Evolutionary conservation across 352 stramenopile genomes (phyloP).

Genomic region (Peronospora belbahrii): DNA sequence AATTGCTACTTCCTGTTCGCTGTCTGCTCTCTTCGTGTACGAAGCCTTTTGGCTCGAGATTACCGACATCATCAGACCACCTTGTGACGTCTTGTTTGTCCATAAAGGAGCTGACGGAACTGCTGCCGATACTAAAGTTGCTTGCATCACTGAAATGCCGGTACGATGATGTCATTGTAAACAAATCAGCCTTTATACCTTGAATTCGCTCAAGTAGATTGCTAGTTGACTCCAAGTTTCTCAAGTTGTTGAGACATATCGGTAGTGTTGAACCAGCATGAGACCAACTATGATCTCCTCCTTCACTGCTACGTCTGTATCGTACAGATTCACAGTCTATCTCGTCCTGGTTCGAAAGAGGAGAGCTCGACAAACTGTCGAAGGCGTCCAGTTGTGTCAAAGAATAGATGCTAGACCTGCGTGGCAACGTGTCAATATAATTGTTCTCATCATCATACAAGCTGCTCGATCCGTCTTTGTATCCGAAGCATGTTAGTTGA

Average conservation of each 20-base stretch:
- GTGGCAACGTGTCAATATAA: constrained; percentile 16
- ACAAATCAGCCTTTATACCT: constrained; percentile 47
- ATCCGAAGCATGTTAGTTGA: constrained; percentile 14
- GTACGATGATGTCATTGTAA: constrained; percentile 20
- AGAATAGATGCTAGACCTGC: constrained; percentile 47
- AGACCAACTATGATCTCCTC: constrained; percentile 2
- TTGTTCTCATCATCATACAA: constrained; percentile 17
- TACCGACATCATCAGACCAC: not conserved
- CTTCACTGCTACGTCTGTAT: constrained; percentile 5
- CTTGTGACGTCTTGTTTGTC: not conserved
- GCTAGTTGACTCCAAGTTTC: constrained; percentile 16
- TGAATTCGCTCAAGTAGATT: constrained; percentile 45
- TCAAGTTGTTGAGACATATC: constrained; percentile 13
- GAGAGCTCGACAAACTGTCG: constrained; percentile 25
- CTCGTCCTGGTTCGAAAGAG: constrained; percentile 19
- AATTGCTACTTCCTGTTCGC: constrained; percentile 4
- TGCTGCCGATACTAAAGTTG: constrained; percentile 10
- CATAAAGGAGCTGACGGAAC: constrained; percentile 8
- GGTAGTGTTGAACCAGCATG: not conserved
- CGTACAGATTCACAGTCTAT: not conserved
- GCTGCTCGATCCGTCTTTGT: constrained; percentile 7
- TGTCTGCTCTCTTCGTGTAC: constrained; percentile 1
- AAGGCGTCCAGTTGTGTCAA: constrained; percentile 57
- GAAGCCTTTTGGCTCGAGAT: not conserved
- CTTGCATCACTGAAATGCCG: constrained; percentile 7